Base-by-base conservation (phyloP, 2,329 filamentous ascomycete species). In the Lithohypha guttulata region DNA sequence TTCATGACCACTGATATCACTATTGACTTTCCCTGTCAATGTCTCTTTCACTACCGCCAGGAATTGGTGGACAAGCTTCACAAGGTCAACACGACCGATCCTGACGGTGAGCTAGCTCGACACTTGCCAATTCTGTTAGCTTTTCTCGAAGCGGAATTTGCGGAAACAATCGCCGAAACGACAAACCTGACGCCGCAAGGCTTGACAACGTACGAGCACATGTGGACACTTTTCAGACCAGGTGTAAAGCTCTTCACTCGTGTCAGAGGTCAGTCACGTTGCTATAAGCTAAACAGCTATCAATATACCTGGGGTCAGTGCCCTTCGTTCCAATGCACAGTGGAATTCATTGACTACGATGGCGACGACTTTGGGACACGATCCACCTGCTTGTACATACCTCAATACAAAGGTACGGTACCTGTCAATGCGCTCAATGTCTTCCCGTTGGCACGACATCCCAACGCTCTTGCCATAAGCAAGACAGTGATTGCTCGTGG, bases 141-240 rank as follows among this genome's bases (percentile, higher is more conserved):
- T 40, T 91, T 85, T 51, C 65, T 91, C 14, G 79, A 87, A 49
- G 75, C 78, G 44, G 86, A 94, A 58, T 94, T 85, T 52, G 73
- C 76, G 1, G 71, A 82, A 15, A 77, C 71, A 22, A 87, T 87
- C 56, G 84, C 84, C 58, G 82, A 79, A 2, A 69, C 94, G 0
- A 80, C 86, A 48, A 82, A 84, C 0, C 75, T 94, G 60, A 66
- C 93, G 2, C 74, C 84, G 46, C 81, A 79, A 22, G 39, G 37
- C 25, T 34, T 38, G 27, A 50, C 47, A 29, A 91, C 84, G 0
- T 94, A 87, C 51, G 84, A 94, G 42, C 70, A 93, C 2, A 65
- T 93, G 1, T 93, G 86, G 86, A 84, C 85, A 0, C 63, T 94
- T 3, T 93, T 82, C 71, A 91, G 91, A 53, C 86, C 86, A 0